Evolutionary conservation across 2,329 filamentous ascomycete genomes (phyloP), one percentile per base, ranked within the genome.

Genomic region (Cladobotryum mycophilum): DNA sequence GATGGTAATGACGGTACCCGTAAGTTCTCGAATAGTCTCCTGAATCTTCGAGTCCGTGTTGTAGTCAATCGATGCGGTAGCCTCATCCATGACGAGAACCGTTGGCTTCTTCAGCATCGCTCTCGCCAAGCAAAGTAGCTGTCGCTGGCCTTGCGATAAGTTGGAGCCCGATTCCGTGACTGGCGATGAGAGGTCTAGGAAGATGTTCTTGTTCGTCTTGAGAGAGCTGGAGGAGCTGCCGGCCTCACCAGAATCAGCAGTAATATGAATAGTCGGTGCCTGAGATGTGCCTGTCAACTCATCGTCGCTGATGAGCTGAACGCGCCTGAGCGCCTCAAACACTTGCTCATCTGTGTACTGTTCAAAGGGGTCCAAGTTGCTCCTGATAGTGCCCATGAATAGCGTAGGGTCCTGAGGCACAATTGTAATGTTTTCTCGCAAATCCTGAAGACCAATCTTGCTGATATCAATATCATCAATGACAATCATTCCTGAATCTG

Each of bases 51-150:
- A 79, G 63, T 99, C 93, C 2, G 93, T 99, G 5, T 85, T 86
- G 69, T 97, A 97, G 71, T 99, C 93, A 63, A 99, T 97, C 0
- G 89, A 95, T 0, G 93, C 93, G 0, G 93, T 99, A 1, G 93
- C 93, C 74, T 99, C 93, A 68, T 99, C 93, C 93, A 99, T 97
- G 64, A 99, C 86, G n/a, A 99, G 76, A 2, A 99, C 90, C 57
- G 88, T 91, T 0, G 93, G 91, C 34, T 82, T 81, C 70, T 95
- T 96, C 56, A 99, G 85, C 58, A 99, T 82, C 0, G 93, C 93
- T 49, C 93, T 85, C 0, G 92, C 93, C 9, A 99, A 82, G 65
- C 93, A 99, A 50, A 99, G 76, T 9, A 99, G 84, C 69, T 99
- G 93, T 7, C 93, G 84, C 67, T 99, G 93, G 43, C 93, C 93